phyloP scores from a whole-genome alignment of 768 basidiomycete species.

The Candolleomyces eurysporus region DNA sequence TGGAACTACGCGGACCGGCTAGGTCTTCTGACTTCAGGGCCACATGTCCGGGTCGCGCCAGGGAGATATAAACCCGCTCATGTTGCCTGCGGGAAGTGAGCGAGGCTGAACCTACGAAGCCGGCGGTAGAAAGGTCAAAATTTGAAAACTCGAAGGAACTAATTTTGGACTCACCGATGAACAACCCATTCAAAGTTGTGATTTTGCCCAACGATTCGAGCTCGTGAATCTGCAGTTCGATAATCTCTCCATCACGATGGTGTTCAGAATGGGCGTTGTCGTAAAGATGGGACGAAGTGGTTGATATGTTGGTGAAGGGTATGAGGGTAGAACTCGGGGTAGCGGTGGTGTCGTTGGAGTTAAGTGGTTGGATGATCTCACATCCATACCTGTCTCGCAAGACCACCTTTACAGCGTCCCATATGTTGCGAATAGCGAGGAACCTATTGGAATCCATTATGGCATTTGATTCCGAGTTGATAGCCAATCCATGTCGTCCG shows the following conservation, averaged over 20 bases:
- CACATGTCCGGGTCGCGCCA: neutral
- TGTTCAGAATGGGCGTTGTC: no score
- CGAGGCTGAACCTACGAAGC: neutral
- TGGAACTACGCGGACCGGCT: neutral
- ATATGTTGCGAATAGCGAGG: conserved; percentile 27
- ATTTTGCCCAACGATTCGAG: neutral
- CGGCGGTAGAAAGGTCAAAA: neutral
- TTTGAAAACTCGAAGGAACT: no score
- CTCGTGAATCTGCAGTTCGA: neutral
- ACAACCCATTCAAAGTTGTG: neutral
- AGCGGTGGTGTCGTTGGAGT: neutral
- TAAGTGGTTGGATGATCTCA: conserved; percentile 21
- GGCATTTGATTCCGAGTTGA: no score
- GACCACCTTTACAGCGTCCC: conserved; percentile 39
- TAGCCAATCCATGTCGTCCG: neutral
- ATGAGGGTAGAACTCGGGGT: neutral
- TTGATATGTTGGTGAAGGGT: no score
- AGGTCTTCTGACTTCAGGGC: neutral
- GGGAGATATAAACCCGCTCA: conserved; percentile 3
- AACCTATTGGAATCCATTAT: conserved; percentile 4
- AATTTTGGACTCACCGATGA: no score
- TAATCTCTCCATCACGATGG: neutral
- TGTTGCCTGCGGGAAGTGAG: neutral
- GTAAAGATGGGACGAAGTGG: no score
- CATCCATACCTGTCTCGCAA: conserved; percentile 43